Evolutionary conservation across 176 grass and related monocot species (phyloP).

Genomic region (Musa beccarii): DNA sequence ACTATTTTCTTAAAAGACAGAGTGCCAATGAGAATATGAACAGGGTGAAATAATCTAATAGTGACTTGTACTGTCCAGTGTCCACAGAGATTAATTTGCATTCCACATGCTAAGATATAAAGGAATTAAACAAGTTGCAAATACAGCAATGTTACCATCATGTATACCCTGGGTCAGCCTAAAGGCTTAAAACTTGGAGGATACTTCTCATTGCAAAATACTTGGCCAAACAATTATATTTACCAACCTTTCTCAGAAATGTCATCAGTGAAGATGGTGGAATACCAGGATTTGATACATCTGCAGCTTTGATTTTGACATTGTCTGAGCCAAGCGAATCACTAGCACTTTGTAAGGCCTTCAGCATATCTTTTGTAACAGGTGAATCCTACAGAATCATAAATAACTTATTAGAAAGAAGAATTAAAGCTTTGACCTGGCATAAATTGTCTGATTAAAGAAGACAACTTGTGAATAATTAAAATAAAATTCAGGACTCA

Average conservation of each 20-base stretch:
- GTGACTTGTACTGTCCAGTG: no score
- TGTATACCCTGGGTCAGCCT: background rate
- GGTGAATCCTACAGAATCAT: conserved; percentile 46
- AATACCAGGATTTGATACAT: conserved; percentile 72
- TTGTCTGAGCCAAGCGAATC: conserved; percentile 78
- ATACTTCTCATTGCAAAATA: background rate
- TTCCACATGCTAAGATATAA: background rate
- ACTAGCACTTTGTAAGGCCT: conserved; percentile 66
- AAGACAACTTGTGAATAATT: background rate
- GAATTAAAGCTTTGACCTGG: background rate
- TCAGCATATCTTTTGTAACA: conserved; percentile 57
- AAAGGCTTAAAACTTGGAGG: background rate
- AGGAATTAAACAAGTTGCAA: no score
- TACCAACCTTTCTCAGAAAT: conserved; percentile 71
- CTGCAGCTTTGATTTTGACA: conserved; percentile 68
- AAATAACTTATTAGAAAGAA: conserved; percentile 6
- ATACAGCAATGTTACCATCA: background rate
- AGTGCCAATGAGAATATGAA: no score
- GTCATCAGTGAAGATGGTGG: conserved; percentile 91
- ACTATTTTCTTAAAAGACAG: no score
- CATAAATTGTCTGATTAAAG: background rate
- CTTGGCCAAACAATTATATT: background rate
- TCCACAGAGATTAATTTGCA: background rate
- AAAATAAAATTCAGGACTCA: background rate
- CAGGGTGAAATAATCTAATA: no score